phyloP scores from a whole-genome alignment of 2,329 filamentous ascomycete species.

The Ophiostoma ips region DNA sequence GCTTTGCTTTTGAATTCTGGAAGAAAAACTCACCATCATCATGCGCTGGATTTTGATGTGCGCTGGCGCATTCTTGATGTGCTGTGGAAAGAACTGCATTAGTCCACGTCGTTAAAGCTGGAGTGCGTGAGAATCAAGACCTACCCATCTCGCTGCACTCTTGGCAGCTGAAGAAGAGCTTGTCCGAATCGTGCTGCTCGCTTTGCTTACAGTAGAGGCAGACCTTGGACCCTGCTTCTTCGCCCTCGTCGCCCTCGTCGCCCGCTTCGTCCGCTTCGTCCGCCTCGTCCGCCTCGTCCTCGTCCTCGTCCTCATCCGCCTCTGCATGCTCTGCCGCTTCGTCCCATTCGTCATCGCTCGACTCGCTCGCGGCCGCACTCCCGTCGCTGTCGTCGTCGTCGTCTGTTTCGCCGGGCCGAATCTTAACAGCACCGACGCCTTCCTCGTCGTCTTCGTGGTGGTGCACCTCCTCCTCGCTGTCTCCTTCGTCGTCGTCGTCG shows the following conservation, averaged over 20 bases:
- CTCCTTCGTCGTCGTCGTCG: constrained; percentile 23
- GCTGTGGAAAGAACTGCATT: constrained; percentile 34
- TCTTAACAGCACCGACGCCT: constrained; percentile 43
- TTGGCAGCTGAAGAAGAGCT: constrained; percentile 22
- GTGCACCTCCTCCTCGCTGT: constrained; percentile 30
- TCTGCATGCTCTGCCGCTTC: constrained; percentile 40
- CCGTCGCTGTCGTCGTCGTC: constrained; percentile 29
- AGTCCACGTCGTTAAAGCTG: neutral
- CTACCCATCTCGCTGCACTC: neutral
- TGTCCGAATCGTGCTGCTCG: constrained; percentile 62
- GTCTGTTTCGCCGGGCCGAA: constrained; percentile 37
- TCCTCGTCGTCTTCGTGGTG: constrained; percentile 21
- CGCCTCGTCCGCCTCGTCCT: constrained; percentile 47
- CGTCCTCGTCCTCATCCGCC: constrained; percentile 25
- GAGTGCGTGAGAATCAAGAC: neutral
- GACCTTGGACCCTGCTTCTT: constrained; percentile 39
- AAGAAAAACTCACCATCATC: constrained; percentile 26
- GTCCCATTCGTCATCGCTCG: constrained; percentile 43
- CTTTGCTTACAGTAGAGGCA: constrained; percentile 69
- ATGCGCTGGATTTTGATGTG: constrained; percentile 47
- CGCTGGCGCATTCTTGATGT: constrained; percentile 78
- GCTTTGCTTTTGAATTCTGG: neutral
- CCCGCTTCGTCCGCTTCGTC: constrained; percentile 28
- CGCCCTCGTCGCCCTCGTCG: constrained; percentile 40
- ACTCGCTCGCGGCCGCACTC: constrained; percentile 28